Conservation (phyloP, 345 rosid species). For the Corchorus olitorius region DNA sequence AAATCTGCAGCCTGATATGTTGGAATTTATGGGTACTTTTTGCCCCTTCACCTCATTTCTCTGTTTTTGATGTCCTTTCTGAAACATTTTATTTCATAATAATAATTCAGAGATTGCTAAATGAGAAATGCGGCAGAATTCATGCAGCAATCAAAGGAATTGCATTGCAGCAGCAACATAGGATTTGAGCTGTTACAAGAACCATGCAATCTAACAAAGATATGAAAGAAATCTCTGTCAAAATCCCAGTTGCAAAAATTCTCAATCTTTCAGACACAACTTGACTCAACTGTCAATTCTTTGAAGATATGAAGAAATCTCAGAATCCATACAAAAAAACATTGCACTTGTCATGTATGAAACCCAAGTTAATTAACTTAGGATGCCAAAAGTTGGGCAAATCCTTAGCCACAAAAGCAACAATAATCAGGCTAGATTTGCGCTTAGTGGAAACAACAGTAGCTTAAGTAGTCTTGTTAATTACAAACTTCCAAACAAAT, state of each 20-base stretch:
- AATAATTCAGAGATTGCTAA: background rate
- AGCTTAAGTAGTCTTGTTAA: background rate
- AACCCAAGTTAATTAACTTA: background rate
- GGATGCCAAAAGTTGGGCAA: slow-evolving; percentile 10
- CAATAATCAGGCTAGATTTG: slow-evolving; percentile 1
- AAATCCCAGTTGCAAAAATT: background rate
- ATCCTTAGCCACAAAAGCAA: background rate
- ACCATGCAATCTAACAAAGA: background rate
- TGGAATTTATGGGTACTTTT: background rate
- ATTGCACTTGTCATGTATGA: background rate
- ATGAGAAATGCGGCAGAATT: slow-evolving; percentile 13
- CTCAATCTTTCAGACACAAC: background rate
- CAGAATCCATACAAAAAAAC: background rate
- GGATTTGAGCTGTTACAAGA: background rate
- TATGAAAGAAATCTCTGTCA: slow-evolving; percentile 18
- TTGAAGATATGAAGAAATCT: slow-evolving; percentile 7
- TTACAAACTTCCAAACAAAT: background rate
- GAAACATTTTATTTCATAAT: background rate
- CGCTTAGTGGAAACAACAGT: slow-evolving; percentile 1
- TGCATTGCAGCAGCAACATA: background rate
- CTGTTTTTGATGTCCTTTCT: background rate
- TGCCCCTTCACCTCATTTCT: background rate
- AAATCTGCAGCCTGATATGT: too few relatives aligned
- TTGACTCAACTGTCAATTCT: background rate
- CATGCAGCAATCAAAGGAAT: background rate